Evolutionary conservation across 257 asterid genomes (phyloP), one percentile per base, ranked within the genome.

Genomic region (Solanum gandarillasii): DNA sequence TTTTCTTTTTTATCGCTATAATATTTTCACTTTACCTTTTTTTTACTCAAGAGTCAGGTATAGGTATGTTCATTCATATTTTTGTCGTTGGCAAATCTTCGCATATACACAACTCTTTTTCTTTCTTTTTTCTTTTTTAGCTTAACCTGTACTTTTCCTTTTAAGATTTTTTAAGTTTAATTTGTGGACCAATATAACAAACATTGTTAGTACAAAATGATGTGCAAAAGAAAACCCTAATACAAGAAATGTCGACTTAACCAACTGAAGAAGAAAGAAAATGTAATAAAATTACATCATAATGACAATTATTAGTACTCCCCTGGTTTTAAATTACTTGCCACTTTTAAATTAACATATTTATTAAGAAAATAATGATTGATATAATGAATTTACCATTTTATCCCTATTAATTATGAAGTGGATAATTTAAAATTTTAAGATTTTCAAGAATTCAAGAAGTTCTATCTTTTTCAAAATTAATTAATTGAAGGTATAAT

Each of bases 121-220:
- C 31, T 18, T 25, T n/a, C 1, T 11, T 23, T 62, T 4, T 4
- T 5, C 5, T 2, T 11, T 67, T 67, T 67, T 25, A 11, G 18
- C 16, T 67, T 67, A 67, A 67, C 18, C 7, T 67, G 16, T 65
- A 72, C 41, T 9, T 67, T 90, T 85, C 88, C 88, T 89, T 89
- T 86, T 76, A 14, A 46, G 12, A 27, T 27, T 70, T 29, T 25
- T n/a, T 23, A 62, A 62, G 9, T n/a, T 32, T 72, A 39, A 78
- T n/a, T 12, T 39, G 27, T 78, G 62, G 62, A 78, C 35, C 23
- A 78, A 78, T 25, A 41, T 41, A 78, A 78, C 5, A 6, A 12
- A 39, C 20, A 25, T n/a, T 78, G 14, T 25, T 78, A 7, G 84
- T 73, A 9, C 36, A 78, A 41, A 39, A 41, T 78, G 25, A 25